These are phyloP conservation scores for Phanerochaete carnosa DNA, from an alignment of 768 basidiomycete genomes.

Conservation along the genomic window DNA sequence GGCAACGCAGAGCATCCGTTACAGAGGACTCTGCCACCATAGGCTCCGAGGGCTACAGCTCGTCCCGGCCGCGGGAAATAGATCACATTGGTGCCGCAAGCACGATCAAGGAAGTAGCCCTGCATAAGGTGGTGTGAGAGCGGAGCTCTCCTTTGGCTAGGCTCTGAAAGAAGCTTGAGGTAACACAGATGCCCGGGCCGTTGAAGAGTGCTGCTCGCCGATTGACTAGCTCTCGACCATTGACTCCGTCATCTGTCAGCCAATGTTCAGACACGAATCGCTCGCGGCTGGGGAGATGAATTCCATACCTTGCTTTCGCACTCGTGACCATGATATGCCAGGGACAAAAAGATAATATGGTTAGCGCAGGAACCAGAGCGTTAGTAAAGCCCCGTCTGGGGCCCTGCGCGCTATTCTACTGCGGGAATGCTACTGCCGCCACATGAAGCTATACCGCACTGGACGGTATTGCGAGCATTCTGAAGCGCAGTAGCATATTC, in stretches of 20 bases:
- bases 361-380: neutral
- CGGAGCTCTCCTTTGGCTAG: neutral
- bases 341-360: neutral
- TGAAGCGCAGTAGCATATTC: neutral
- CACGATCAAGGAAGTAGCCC: constrained; percentile 2
- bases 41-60: neutral
- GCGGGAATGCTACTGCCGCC: neutral
- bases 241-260: neutral
- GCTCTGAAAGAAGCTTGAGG: neutral
- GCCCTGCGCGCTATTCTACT: neutral
- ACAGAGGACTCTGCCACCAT: constrained; percentile 1
- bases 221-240: neutral
- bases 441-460: neutral
- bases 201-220: neutral
- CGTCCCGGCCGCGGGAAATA: neutral
- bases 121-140: constrained; percentile 1
- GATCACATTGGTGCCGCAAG: constrained; percentile 1
- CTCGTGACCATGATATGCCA: neutral
- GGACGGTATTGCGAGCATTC: neutral
- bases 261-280: neutral
- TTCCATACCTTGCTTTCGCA: neutral
- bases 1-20: constrained; percentile 10
- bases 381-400: neutral
- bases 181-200: neutral
- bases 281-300: neutral